Conservation (phyloP, 2,329 filamentous ascomycete species). For the Penicillium vulpinum region DNA sequence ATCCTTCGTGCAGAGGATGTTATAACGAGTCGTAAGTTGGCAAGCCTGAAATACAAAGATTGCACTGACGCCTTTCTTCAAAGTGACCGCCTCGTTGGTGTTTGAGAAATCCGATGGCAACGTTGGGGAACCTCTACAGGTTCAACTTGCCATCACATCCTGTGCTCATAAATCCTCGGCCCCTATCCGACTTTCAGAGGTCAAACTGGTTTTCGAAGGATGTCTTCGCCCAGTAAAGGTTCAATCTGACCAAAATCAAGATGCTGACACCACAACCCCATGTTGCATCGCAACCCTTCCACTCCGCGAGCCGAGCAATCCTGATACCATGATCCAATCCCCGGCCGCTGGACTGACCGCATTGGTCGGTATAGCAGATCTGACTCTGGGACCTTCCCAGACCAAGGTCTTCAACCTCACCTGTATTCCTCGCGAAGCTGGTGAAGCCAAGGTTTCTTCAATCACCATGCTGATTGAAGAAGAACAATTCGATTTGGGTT, state of each 20-base stretch:
- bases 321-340: conserved; percentile 34
- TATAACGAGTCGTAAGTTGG: conserved; percentile 48
- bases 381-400: conserved; percentile 67
- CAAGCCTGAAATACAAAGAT: not conserved
- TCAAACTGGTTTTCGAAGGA: conserved; percentile 56
- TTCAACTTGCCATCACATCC: conserved; percentile 57
- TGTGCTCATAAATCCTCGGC: conserved; percentile 46
- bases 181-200: conserved; percentile 50
- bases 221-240: conserved; percentile 46
- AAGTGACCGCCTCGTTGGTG: conserved; percentile 53
- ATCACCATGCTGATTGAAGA: conserved; percentile 64
- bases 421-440: conserved; percentile 76
- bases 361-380: conserved; percentile 60
- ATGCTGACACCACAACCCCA: conserved; percentile 21
- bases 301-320: conserved; percentile 36
- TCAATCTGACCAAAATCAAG: conserved; percentile 33
- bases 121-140: conserved; percentile 59
- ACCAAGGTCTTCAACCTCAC: conserved; percentile 70
- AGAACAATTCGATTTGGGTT: conserved; percentile 66
- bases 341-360: conserved; percentile 37
- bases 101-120: conserved; percentile 58
- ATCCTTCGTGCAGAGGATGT: conserved; percentile 51
- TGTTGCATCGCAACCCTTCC: conserved; percentile 34
- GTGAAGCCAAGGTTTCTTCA: conserved; percentile 67
- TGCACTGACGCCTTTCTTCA: conserved; percentile 21